phyloP scores from a whole-genome alignment of 306 rosid species.

The Inga leiocalycina region DNA sequence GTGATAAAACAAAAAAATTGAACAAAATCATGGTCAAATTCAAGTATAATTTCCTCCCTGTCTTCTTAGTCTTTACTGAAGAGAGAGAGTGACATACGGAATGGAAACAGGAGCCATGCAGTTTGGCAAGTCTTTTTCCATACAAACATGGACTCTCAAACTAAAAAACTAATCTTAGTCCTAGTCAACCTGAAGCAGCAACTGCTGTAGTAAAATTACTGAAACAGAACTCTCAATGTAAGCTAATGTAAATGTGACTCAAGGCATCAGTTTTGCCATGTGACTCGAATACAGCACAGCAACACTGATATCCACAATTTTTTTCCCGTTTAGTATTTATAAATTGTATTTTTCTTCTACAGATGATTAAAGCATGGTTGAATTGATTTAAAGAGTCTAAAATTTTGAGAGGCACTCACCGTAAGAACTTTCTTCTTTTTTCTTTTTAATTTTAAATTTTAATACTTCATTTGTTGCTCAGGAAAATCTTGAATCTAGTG shows the following conservation, averaged over 20 bases:
- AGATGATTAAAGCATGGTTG: conserved; percentile 12
- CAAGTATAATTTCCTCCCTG: background rate
- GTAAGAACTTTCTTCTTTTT: conserved; percentile 8
- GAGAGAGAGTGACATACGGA: background rate
- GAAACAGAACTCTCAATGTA: background rate
- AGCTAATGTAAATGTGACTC: background rate
- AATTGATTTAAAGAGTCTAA: conserved; percentile 9
- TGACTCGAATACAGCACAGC: background rate
- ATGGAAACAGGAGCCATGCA: background rate
- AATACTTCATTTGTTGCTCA: conserved; percentile 42
- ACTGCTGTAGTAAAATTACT: background rate
- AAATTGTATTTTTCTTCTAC: background rate
- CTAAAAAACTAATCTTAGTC: background rate
- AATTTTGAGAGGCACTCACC: conserved; percentile 22
- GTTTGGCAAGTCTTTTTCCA: background rate
- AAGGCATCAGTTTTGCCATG: background rate
- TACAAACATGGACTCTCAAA: background rate
- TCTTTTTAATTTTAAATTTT: conserved; percentile 22
- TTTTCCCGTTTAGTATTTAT: background rate
- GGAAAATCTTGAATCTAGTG: conserved; percentile 66
- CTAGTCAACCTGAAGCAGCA: background rate
- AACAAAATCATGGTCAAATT: background rate
- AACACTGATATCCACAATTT: background rate
- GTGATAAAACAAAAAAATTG: background rate
- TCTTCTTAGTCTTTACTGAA: background rate